Conservation (phyloP, 805 yeast genomes). For the Pichia ethanolica region DNA sequence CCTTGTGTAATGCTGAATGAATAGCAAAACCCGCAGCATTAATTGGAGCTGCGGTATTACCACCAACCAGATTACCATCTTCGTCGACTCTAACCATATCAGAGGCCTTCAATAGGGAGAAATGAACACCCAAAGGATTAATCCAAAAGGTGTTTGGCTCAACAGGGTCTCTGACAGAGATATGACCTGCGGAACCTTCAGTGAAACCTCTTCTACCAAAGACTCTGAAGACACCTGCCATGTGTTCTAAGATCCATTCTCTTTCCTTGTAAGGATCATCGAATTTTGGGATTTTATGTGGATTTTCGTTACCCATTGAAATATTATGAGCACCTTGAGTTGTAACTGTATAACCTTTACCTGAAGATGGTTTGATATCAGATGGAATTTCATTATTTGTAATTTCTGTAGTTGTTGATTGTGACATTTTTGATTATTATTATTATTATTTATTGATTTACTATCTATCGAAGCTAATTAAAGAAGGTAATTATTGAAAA, state of each 20-base stretch:
- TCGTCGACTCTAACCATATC: conserved; percentile 61
- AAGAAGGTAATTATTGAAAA: too few relatives aligned
- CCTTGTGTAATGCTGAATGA: conserved; percentile 60
- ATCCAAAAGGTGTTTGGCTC: conserved; percentile 82
- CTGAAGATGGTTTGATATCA: conserved; percentile 25
- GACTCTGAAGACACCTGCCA: conserved; percentile 80
- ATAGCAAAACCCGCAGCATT: conserved; percentile 67
- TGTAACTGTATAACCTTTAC: conserved; percentile 35
- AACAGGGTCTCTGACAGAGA: conserved; percentile 77
- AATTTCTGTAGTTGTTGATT: conserved; percentile 1
- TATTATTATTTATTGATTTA: neutral
- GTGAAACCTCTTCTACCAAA: conserved; percentile 72
- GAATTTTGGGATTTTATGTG: conserved; percentile 46
- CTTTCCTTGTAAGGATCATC: conserved; percentile 42
- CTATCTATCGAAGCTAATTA: too few relatives aligned
- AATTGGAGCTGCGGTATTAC: conserved; percentile 36
- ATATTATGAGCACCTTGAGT: conserved; percentile 55
- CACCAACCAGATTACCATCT: conserved; percentile 57
- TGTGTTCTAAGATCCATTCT: conserved; percentile 55
- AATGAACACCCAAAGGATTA: conserved; percentile 80
- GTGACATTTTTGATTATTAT: neutral
- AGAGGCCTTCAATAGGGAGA: conserved; percentile 48
- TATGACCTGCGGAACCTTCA: conserved; percentile 83
- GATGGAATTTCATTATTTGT: conserved; percentile 16
- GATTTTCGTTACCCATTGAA: conserved; percentile 45